These are phyloP conservation scores for Coprinopsis marcescibilis DNA, from an alignment of 768 basidiomycete genomes.

Conservation along the genomic window DNA sequence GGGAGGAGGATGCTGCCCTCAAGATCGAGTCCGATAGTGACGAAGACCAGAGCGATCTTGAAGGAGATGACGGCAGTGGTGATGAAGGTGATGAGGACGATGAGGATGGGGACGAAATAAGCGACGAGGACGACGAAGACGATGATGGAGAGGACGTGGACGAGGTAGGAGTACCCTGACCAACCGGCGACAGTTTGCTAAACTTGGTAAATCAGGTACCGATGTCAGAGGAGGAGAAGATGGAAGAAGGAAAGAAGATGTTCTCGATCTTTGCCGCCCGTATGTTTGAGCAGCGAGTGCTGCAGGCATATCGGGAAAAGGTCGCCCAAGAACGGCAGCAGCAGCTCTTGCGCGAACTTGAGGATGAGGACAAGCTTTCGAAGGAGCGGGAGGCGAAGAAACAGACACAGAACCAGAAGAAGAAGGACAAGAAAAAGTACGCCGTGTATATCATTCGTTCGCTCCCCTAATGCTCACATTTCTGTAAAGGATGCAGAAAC, in stretches of 20 bases:
- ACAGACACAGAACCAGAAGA: conserved; percentile 96
- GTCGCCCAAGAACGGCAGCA: conserved; percentile 94
- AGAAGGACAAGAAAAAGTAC: conserved; percentile 92
- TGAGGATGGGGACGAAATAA: conserved; percentile 62
- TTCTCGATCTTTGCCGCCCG: conserved; percentile 99
- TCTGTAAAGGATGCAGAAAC: conserved; percentile 73
- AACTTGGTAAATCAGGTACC: conserved; percentile 6
- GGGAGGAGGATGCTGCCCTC: conserved; percentile 62
- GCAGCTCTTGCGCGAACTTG: conserved; percentile 89
- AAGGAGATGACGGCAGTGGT: conserved; percentile 55
- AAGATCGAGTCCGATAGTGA: conserved; percentile 45
- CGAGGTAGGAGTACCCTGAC: conserved; percentile 13
- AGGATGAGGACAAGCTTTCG: conserved; percentile 86
- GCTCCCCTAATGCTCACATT: conserved; percentile 5
- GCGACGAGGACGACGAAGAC: conserved; percentile 59
- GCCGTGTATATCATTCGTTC: conserved; percentile 16
- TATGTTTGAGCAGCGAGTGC: conserved; percentile 98
- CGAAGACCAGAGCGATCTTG: conserved; percentile 38
- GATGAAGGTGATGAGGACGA: conserved; percentile 59
- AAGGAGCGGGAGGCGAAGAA: conserved; percentile 91
- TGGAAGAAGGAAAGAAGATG: conserved; percentile 99
- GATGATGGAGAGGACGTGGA: conserved; percentile 31
- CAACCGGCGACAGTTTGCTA: conserved; percentile 6
- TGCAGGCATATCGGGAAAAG: conserved; percentile 93
- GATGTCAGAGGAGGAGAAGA: conserved; percentile 95